These are phyloP conservation scores for Wickerhamomyces bisporus DNA, from an alignment of 805 yeast species.

Conservation along the genomic window DNA sequence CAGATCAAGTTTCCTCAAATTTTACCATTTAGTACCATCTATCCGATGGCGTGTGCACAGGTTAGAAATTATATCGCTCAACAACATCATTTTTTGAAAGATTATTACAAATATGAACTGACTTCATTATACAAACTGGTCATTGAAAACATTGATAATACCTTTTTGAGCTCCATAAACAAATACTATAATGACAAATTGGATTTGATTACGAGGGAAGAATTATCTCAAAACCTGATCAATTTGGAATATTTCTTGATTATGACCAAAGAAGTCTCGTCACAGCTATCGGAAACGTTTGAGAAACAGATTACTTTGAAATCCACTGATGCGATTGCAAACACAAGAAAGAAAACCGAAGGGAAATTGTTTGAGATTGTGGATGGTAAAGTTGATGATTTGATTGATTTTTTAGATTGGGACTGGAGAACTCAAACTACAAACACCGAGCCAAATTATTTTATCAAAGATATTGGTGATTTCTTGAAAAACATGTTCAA, in stretches of 20 bases:
- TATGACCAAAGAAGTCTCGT: slow-evolving; percentile 62
- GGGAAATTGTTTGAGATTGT: slow-evolving; percentile 76
- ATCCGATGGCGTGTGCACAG: slow-evolving; percentile 80
- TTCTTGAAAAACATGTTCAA: slow-evolving; percentile 81
- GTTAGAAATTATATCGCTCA: slow-evolving; percentile 60
- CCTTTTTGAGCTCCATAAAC: slow-evolving; percentile 65
- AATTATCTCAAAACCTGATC: slow-evolving; percentile 81
- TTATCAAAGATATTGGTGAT: slow-evolving; percentile 77
- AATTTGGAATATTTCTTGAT: slow-evolving; percentile 82
- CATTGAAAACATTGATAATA: slow-evolving; percentile 56
- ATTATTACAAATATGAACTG: slow-evolving; percentile 58
- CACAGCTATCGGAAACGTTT: slow-evolving; percentile 29
- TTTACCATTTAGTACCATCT: slow-evolving; percentile 83
- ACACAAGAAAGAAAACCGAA: slow-evolving; percentile 69
- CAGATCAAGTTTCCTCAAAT: slow-evolving; percentile 45
- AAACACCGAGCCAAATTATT: slow-evolving; percentile 61
- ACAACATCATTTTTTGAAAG: slow-evolving; percentile 59
- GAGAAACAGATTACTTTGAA: slow-evolving; percentile 38
- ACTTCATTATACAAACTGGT: slow-evolving; percentile 56
- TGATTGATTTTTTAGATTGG: slow-evolving; percentile 79
- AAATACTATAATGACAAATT: slow-evolving; percentile 55
- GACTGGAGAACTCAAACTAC: slow-evolving; percentile 63
- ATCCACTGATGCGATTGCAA: slow-evolving; percentile 50
- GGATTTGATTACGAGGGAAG: slow-evolving; percentile 77
- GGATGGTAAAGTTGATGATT: slow-evolving; percentile 71